A percentile compares a stretch with the other conserved stretches of the same genome.
Conservation (phyloP, 75 land plant species). For the Cupressus sempervirens region DNA sequence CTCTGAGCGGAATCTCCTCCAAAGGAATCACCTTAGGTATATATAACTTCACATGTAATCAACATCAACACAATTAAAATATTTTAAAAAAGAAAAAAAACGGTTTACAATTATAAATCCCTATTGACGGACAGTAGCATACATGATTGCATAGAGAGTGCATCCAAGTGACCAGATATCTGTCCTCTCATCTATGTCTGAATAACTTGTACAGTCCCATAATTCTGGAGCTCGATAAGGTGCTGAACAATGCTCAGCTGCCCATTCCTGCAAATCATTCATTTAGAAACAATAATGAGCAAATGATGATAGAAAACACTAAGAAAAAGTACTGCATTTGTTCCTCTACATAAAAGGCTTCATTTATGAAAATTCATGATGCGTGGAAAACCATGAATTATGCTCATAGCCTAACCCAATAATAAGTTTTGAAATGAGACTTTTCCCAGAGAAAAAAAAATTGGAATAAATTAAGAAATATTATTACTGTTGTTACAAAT, state of each 20-base stretch:
- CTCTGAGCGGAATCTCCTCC: neutral
- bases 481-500: too few relatives aligned
- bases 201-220: conserved; percentile 95
- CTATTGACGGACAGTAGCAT: conserved; percentile 19
- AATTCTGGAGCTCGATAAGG: conserved; percentile 97
- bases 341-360: neutral
- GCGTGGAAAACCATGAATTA: neutral
- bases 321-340: neutral
- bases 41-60: neutral
- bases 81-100: neutral
- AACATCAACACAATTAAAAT: neutral
- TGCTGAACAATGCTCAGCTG: conserved; percentile 95
- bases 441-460: too few relatives aligned
- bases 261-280: conserved; percentile 85
- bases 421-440: too few relatives aligned
- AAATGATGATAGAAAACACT: neutral
- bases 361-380: neutral
- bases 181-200: conserved; percentile 84
- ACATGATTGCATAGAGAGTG: conserved; percentile 95
- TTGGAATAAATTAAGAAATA: too few relatives aligned
- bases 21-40: conserved; percentile 2
- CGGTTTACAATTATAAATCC: neutral
- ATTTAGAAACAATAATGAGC: neutral
- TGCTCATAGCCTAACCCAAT: neutral
- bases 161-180: conserved; percentile 99